These are phyloP conservation scores for Pichia kudriavzevii DNA, from an alignment of 1,139 yeast species.

Conservation along the genomic window DNA sequence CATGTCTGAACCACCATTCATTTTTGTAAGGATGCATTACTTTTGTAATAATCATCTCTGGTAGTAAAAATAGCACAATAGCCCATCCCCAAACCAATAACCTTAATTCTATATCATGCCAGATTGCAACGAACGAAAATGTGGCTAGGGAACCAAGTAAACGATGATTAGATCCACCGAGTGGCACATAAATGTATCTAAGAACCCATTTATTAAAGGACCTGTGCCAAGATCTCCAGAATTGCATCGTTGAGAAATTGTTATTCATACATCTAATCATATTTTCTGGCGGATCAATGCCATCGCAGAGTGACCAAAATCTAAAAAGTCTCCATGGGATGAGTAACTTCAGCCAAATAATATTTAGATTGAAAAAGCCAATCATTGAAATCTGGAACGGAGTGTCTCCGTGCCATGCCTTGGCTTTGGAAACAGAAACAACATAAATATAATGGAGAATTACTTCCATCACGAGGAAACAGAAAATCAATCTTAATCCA, in stretches of 20 bases:
- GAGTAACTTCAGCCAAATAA: constrained; percentile 85
- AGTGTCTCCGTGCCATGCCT: constrained; percentile 85
- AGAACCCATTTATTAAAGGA: constrained; percentile 87
- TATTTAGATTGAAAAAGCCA: constrained; percentile 80
- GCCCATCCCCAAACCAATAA: constrained; percentile 95
- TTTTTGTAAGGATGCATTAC: constrained; percentile 35
- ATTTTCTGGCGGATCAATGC: constrained; percentile 94
- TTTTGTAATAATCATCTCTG: constrained; percentile 67
- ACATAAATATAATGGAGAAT: constrained; percentile 83
- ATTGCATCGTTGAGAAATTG: constrained; percentile 84
- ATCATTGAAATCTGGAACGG: constrained; percentile 95
- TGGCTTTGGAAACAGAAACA: constrained; percentile 80
- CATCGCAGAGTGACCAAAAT: constrained; percentile 85
- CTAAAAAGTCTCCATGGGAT: constrained; percentile 96
- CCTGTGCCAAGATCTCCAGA: constrained; percentile 99
- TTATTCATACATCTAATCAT: constrained; percentile 96
- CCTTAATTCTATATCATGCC: constrained; percentile 94
- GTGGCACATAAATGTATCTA: constrained; percentile 72
- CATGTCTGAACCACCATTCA: constrained; percentile 69
- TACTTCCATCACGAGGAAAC: constrained; percentile 82
- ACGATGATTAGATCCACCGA: constrained; percentile 73
- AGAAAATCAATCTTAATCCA: constrained; percentile 59
- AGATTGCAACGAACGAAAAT: constrained; percentile 93
- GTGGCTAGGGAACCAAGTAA: constrained; percentile 73
- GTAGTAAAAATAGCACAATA: constrained; percentile 78